Evolutionary conservation across 2,329 filamentous ascomycete species (phyloP), one percentile per base, ranked within the genome.

Genomic region (Coniella lustricola): DNA sequence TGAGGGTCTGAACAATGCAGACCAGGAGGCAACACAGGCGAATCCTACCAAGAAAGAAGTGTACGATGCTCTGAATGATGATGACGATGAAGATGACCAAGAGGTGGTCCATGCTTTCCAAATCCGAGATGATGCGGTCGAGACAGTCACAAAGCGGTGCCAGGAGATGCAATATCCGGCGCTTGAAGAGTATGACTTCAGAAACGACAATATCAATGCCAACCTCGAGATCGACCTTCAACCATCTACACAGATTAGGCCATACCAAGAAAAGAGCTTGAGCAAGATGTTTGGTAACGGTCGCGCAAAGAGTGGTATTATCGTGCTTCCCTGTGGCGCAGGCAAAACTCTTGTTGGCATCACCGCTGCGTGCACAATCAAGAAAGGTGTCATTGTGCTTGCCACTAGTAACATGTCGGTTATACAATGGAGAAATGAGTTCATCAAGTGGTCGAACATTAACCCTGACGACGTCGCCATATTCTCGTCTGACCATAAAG

Each of bases 271-370:
- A 66, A 95, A 96, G 70, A 95, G 90, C 56, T 73, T 98, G 9
- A 95, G 88, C 71, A 98, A 98, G 67, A 98, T 98, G 93, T 98
- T 98, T 64, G 91, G 93, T 62, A 98, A 98, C 62, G 91, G 91
- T 43, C 85, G 93, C 67, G 93, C 93, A 13, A 93, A 95, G 71
- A 96, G 90, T 66, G 93, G 93, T 49, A 94, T 98, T 57, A 98
- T 98, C 51, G 93, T 98, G 48, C 69, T 98, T 58, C 93, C 93
- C 16, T 98, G 93, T 64, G 93, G 93, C 57, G 93, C 93, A 16
- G 93, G 93, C 51, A 98, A 98, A 72, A 98, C 93, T 1, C 71
- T 98, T 35, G 93, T 98, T 14, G 93, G 93, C n/a, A 95, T 98
- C 57, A 97, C 93, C 17, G 93, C 93, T 36, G 93, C 90, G 17